These are phyloP conservation scores for Scedosporium aurantiacum DNA, from an alignment of 2,329 filamentous ascomycete genomes.

Conservation along the genomic window DNA sequence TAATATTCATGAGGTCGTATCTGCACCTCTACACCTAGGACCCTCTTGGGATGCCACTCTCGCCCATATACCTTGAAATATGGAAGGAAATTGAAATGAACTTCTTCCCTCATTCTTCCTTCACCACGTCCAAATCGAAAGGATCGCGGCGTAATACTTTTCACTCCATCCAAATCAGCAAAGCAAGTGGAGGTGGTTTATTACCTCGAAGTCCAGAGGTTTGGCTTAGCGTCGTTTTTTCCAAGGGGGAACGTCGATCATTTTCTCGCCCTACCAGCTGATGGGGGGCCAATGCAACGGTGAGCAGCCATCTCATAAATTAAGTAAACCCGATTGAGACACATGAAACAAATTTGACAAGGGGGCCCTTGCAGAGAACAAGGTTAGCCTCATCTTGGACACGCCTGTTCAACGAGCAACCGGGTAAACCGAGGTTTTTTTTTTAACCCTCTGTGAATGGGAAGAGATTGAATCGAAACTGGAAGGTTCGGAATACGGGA, in stretches of 20 bases:
- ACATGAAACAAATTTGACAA: constrained; percentile 3
- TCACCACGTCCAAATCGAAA: background rate
- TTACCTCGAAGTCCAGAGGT: background rate
- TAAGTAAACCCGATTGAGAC: constrained; percentile 1
- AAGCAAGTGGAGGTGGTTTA: background rate
- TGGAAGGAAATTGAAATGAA: background rate
- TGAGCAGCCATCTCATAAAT: background rate
- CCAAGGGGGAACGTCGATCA: background rate
- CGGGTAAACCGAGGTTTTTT: background rate
- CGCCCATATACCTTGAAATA: background rate
- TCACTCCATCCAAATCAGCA: too few relatives aligned
- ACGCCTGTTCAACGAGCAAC: background rate
- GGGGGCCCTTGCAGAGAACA: background rate
- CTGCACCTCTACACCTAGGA: background rate
- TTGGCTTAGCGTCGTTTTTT: background rate
- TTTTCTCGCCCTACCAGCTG: constrained; percentile 5
- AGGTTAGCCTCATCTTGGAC: background rate
- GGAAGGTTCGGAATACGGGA: too few relatives aligned
- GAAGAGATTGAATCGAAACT: background rate
- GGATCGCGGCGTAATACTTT: too few relatives aligned
- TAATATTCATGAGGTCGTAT: background rate
- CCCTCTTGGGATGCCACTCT: background rate
- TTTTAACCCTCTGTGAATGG: background rate
- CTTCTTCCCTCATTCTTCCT: background rate
- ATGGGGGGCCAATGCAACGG: background rate